Percentiles rank a stretch among this genome's conserved stretches.
Conservation (phyloP, 176 grass and related monocot genomes). For the Carex littledalei region DNA sequence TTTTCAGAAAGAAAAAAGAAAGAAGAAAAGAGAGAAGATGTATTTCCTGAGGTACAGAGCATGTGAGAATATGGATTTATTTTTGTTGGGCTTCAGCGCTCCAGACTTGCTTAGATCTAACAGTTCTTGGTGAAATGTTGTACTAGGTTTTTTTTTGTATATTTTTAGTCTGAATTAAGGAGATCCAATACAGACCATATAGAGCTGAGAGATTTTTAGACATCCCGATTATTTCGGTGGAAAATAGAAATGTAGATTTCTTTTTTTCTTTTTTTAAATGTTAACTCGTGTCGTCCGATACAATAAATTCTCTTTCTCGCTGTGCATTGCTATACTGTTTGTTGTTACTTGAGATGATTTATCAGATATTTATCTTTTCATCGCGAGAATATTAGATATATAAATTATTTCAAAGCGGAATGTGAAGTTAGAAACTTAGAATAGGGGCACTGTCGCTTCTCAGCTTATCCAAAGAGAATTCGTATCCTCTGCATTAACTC, state of each 20-base stretch:
- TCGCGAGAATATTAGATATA: background rate
- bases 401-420: background rate
- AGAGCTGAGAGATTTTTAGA: background rate
- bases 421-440: no score
- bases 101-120: constrained; percentile 5
- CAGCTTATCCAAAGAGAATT: background rate
- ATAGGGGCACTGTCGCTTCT: no score
- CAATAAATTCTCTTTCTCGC: background rate
- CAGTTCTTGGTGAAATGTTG: constrained; percentile 2
- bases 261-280: background rate
- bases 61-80: constrained; percentile 27
- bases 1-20: background rate
- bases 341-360: background rate
- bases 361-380: background rate
- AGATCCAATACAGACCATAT: constrained; percentile 49
- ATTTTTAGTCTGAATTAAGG: constrained; percentile 50
- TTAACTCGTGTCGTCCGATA: background rate
- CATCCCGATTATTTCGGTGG: background rate
- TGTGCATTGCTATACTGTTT: background rate
- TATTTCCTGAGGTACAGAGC: constrained; percentile 38
- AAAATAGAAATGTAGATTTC: constrained; percentile 15
- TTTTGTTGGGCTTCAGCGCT: constrained; percentile 32
- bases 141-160: constrained; percentile 77
- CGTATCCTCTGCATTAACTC: no score
- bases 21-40: background rate